Conservation (phyloP, 768 basidiomycete species). For the Suillus lakei region DNA sequence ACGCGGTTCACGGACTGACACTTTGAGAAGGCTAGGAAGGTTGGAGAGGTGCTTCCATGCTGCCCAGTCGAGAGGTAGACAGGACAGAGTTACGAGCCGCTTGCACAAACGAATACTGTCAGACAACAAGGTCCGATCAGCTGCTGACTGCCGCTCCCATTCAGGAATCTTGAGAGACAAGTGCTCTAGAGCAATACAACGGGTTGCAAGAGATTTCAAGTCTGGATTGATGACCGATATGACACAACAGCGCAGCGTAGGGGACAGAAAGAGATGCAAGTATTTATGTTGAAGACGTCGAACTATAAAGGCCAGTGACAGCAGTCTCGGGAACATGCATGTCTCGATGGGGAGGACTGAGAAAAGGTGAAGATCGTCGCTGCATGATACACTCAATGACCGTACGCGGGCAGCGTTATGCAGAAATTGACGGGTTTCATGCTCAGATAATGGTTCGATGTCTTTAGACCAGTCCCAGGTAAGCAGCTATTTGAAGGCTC, state of each 20-base stretch:
- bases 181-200: neutral
- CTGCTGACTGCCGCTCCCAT: neutral
- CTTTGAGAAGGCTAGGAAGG: neutral
- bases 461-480: neutral
- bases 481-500: neutral
- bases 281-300: neutral
- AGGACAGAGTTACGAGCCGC: neutral
- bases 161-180: neutral
- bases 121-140: neutral
- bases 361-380: neutral
- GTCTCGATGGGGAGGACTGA: neutral
- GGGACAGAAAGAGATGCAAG: neutral
- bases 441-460: neutral
- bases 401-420: neutral
- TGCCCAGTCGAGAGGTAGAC: neutral
- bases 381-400: neutral
- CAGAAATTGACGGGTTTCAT: neutral
- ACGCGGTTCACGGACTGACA: neutral
- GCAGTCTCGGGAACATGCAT: neutral
- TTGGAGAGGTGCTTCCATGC: neutral
- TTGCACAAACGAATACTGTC: neutral
- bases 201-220: neutral
- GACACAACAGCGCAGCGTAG: neutral
- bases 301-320: neutral
- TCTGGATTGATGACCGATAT: neutral